Evolutionary conservation across 179 eudicot genomes (phyloP), one percentile per base, ranked within the genome.

Genomic region (Spergularia azorica): DNA sequence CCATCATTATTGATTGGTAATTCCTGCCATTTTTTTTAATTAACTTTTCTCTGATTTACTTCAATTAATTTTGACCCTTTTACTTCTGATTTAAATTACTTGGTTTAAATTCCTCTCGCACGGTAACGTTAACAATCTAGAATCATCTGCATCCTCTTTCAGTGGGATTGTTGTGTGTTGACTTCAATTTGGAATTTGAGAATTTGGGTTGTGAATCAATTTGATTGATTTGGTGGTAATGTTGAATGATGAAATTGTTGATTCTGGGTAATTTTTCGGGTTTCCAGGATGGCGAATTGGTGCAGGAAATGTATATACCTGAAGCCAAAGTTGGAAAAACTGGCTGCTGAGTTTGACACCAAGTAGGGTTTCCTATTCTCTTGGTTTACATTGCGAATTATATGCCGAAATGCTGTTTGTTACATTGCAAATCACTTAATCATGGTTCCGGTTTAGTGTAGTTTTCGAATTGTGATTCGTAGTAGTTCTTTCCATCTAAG

Each of bases 281-380:
- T 59, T 75, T 41, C 56, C 77, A 93, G 98, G 98, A 92, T 93
- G 98, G 98, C 98, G 64, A 70, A 88, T 18, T 92, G 98, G 98
- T 94, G 98, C 87, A 84, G 98, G 73, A 94, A 94, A 84, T 94
- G 98, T 88, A 94, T 94, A 26, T 92, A 88, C 77, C 82, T 94
- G 75, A 90, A 90, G 88, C 98, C 98, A 54, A 92, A 94, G 78
- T 80, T 95, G 86, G 98, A 93, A 81, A 95, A 95, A 83, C 46
- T 95, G 76, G 95, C 97, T 15, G 93, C 97, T 12, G 97, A 95
- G 59, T 95, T 65, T 82, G 97, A 91, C 51, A 81, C 93, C 85
- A 92, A 88, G 98, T 94, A 83, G 16, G 65, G 50, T 4, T 18
- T 36, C 72, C 72, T 55, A 43, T 63, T 26, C 43, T 56, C 75